Base-by-base conservation (phyloP, 2,329 filamentous ascomycete species). In the Penicillium sp. region DNA sequence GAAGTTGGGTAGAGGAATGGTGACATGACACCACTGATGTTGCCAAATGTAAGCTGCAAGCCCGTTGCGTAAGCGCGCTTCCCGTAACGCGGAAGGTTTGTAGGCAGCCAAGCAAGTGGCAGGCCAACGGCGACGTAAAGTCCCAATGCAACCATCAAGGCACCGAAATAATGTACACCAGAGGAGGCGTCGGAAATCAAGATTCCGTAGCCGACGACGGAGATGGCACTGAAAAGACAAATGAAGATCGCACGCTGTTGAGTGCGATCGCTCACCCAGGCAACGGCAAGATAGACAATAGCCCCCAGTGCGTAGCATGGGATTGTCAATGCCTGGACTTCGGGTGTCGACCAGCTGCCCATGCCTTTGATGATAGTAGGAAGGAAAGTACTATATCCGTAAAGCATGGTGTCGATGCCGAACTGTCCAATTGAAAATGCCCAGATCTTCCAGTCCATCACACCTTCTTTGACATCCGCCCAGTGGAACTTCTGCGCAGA, bases 391-490 rank as follows among this genome's bases (percentile, higher is more conserved):
- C 85, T 88, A 70, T 86, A 92, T 4, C 88, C 88, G 65, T 92
- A 92, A 0, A 92, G 78, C 83, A 92, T 88, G 1, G 86, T 89
- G 64, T 91, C 88, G 14, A 82, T 80, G 4, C 88, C 87, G 66
- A 92, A 92, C 68, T 90, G 87, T 5, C 79, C 87, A 36, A 84
- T 70, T 58, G 81, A 86, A 67, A 91, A 91, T 1, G 81, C 74
- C 79, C 86, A 90, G 22, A 90, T 83, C 68, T 88, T 91, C 88
- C 88, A 91, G 71, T 93, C 89, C 58, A 77, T 81, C 55, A 89
- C 83, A 0, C 86, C 88, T 51, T 82, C 82, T 58, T 79, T 75
- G 65, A 90, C 87, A 64, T 92, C 89, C 8, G 73, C 69, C 72
- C 81, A 83, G 59, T 84, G 79, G 59, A 86, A 83, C 27, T 79